Evolutionary conservation across 345 rosid species (phyloP), one percentile per base, ranked within the genome.

Genomic region (Eucalyptus pauciflora): DNA sequence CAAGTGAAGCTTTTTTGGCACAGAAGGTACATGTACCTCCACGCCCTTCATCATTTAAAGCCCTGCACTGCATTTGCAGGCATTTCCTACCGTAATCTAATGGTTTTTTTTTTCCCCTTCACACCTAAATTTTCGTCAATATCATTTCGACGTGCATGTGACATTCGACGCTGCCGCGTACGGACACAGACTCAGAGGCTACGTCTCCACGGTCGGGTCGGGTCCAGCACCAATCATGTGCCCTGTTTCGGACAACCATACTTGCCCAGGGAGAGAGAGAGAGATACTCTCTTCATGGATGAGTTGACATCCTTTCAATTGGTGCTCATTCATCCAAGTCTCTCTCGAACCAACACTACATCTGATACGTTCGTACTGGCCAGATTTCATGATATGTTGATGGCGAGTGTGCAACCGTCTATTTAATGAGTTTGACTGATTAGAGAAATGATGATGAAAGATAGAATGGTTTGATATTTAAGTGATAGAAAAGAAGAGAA

Each of bases 141-240:
- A 76, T 76, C 27, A 76, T 41, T 12, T 37, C 27, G 48, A 76
- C 48, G 18, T 27, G 89, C 89, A 50, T 88, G 89, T 88, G 89
- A 88, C 89, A 88, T 24, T 79, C 33, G 88, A 83, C 92, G 91
- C 87, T 41, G 93, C 94, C 94, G 91, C 93, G 94, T 93, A 88
- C 60, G 88, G 92, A 92, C 93, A 93, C 87, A 83, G 91, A 86
- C 54, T 87, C 87, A 45, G 88, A 88, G 87, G 90, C 86, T 88
- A 69, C 83, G 76, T 91, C 89, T 89, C 89, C 85, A 50, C 89
- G 41, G 16, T 37, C 16, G 50, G 52, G 85, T 87, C 87, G 92
- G 93, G 91, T 86, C 91, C 90, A 87, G 62, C n/a, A 64, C 67
- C 8, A 88, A 89, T 91, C 92, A 92, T 90, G 92, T 91, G 92